phyloP scores from a whole-genome alignment of 148 eudicot genomes.

The Limonium bicolor region DNA sequence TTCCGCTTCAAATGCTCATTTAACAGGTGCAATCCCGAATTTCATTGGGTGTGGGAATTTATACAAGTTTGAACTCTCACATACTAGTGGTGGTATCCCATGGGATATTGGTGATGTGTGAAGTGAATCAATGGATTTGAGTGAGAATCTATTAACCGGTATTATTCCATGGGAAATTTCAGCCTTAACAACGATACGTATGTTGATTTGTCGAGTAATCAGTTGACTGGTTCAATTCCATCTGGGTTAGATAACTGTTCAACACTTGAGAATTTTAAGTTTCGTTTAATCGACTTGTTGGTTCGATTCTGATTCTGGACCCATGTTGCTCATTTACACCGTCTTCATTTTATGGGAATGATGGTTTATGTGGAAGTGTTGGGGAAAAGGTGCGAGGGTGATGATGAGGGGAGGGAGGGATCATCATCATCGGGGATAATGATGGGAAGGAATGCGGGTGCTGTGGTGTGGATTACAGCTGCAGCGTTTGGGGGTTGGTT shows the following conservation, averaged over 20 bases:
- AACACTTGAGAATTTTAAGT: conserved; percentile 81
- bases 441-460: conserved; percentile 44
- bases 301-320: conserved; percentile 51
- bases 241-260: conserved; percentile 48
- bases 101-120: conserved; percentile 76
- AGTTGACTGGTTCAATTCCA: conserved; percentile 58
- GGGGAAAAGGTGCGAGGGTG: conserved; percentile 9
- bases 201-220: conserved; percentile 59
- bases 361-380: conserved; percentile 77
- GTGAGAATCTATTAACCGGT: conserved; percentile 51
- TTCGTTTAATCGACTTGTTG: conserved; percentile 57
- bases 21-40: conserved; percentile 55
- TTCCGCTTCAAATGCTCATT: conserved; percentile 30
- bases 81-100: conserved; percentile 61
- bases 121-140: conserved; percentile 46
- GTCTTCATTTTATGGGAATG: conserved; percentile 76
- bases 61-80: conserved; percentile 64
- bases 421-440: too few relatives aligned
- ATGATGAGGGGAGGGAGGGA: conserved; percentile 23
- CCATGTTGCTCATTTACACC: conserved; percentile 53
- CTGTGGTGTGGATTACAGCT: conserved; percentile 64
- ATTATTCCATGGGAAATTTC: conserved; percentile 98
- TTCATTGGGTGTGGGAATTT: conserved; percentile 56
- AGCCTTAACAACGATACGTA: conserved; percentile 63
- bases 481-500: conserved; percentile 66